A percentile compares a stretch with the other conserved stretches of the same genome.
Evolutionary conservation across 129 eudicot genomes (phyloP).

Genomic region (Calendula officinalis): DNA sequence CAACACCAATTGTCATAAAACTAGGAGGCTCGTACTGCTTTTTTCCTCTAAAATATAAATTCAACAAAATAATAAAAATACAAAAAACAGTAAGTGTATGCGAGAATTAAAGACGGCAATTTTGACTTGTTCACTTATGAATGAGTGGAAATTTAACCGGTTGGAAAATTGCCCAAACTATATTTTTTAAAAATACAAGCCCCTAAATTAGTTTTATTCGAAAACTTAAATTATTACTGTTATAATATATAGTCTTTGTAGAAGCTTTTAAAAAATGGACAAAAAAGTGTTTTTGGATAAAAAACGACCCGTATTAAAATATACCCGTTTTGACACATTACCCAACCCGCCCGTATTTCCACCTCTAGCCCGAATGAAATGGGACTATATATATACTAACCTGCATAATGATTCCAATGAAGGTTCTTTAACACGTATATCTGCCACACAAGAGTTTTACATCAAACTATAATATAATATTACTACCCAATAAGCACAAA

Average conservation of each 20-base stretch:
- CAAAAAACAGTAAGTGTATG: background rate
- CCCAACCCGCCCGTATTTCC: background rate
- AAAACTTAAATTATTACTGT: no score
- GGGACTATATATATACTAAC: constrained; percentile 37
- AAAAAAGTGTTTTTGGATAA: no score
- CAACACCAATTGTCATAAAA: constrained; percentile 74
- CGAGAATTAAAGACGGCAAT: constrained; percentile 1
- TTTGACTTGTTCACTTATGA: background rate
- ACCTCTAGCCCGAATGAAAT: background rate
- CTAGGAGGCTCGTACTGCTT: constrained; percentile 89
- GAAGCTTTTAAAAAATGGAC: no score
- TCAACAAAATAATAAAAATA: background rate
- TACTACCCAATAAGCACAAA: background rate
- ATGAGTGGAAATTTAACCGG: background rate
- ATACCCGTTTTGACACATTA: background rate
- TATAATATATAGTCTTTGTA: no score
- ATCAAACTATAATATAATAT: background rate
- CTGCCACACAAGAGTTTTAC: constrained; percentile 39
- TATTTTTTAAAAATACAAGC: background rate
- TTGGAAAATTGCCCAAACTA: background rate
- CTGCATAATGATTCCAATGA: constrained; percentile 86
- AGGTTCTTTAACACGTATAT: constrained; percentile 94
- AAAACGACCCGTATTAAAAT: no score
- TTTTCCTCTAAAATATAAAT: constrained; percentile 54
- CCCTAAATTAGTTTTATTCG: background rate